phyloP scores from a whole-genome alignment of 106 monocot genomes.

The Acorus calamus region DNA sequence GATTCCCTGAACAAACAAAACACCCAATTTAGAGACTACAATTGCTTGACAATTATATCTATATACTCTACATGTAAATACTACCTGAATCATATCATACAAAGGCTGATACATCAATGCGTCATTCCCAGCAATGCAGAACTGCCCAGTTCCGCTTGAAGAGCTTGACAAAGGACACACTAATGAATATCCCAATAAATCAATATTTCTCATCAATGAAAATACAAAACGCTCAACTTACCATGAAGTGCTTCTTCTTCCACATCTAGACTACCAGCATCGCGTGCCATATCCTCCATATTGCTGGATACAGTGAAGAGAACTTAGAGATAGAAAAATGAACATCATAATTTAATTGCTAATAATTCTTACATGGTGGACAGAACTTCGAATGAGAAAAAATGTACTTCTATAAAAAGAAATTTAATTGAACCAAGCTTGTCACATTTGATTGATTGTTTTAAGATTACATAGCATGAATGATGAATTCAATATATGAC shows the following conservation, averaged over 20 bases:
- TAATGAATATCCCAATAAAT: no score
- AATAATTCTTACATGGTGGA: no score
- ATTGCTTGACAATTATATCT: background rate
- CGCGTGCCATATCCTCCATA: slow-evolving; percentile 93
- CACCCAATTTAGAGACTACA: background rate
- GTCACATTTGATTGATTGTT: no score
- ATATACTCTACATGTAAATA: background rate
- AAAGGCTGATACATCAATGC: slow-evolving; percentile 70
- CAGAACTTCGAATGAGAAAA: no score
- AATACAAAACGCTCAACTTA: slow-evolving; percentile 12
- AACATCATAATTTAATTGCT: background rate
- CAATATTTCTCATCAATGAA: no score
- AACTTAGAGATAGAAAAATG: background rate
- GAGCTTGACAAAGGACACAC: slow-evolving; percentile 24
- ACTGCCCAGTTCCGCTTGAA: slow-evolving; percentile 59
- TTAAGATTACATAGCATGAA: no score
- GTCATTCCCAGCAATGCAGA: slow-evolving; percentile 45
- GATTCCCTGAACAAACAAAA: slow-evolving; percentile 51
- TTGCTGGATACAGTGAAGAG: slow-evolving; percentile 36
- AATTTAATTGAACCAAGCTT: no score
- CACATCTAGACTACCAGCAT: slow-evolving; percentile 82
- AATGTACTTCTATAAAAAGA: no score
- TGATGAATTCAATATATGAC: no score
- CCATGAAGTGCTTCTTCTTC: slow-evolving; percentile 77
- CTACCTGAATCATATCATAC: slow-evolving; percentile 87